Evolutionary conservation across 116 monocot species (phyloP).

Genomic region (Cymodocea nodosa): DNA sequence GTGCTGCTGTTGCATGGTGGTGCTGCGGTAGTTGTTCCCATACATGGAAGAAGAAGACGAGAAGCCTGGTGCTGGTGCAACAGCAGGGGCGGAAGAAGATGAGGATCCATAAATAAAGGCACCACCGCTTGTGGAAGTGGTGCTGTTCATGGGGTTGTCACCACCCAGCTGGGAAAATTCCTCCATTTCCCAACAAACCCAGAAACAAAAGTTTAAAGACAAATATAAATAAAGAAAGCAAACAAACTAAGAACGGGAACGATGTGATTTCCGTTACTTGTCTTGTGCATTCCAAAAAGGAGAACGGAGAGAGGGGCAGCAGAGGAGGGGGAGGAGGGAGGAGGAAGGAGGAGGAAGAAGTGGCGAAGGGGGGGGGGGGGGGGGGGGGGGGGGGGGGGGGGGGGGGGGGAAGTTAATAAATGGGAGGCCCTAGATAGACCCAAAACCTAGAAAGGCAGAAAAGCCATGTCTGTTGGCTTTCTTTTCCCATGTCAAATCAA

Average conservation of each 20-base stretch:
- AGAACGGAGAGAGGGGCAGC: background rate
- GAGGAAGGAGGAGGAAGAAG: too few relatives aligned
- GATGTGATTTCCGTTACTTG: background rate
- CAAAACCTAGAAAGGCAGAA: constrained; percentile 15
- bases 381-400: background rate
- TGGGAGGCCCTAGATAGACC: constrained; percentile 9
- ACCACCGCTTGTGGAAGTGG: background rate
- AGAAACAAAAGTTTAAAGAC: constrained; percentile 1
- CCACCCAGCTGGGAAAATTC: constrained; percentile 9
- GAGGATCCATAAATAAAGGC: constrained; percentile 16
- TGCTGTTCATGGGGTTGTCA: constrained; percentile 1
- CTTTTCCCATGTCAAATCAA: constrained; percentile 24
- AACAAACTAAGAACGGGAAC: background rate
- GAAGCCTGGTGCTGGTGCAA: background rate
- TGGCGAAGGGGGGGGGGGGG: too few relatives aligned
- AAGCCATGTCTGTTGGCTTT: constrained; percentile 19
- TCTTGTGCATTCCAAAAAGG: background rate
- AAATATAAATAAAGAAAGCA: background rate
- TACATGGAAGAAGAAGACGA: constrained; percentile 2
- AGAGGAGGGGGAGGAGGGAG: background rate
- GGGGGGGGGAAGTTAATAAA: constrained; percentile 3
- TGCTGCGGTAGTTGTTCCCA: constrained; percentile 9
- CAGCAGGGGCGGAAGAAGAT: constrained; percentile 1
- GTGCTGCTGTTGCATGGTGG: constrained; percentile 1
- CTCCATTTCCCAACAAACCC: constrained; percentile 14